Conservation (phyloP, 805 yeast species). For the Schwanniomyces polymorphus region DNA sequence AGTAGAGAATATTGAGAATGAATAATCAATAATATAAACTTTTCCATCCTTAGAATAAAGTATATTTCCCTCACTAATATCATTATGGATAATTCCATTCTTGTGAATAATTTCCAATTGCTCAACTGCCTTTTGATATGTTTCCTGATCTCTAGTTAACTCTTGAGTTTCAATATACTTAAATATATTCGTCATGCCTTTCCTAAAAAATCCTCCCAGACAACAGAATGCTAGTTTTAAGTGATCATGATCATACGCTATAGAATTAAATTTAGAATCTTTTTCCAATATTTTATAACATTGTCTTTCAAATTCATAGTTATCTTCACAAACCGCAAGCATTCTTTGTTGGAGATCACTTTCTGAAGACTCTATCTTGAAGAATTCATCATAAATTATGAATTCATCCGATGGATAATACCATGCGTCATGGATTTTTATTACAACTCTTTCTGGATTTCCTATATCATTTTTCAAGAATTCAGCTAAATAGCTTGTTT, state of each 20-base stretch:
- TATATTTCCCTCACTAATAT: no score
- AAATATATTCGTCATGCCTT: neutral
- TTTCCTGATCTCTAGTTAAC: neutral
- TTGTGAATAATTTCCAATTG: constrained; percentile 6
- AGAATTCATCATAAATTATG: neutral
- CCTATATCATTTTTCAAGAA: no score
- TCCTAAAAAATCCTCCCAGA: neutral
- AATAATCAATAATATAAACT: no score
- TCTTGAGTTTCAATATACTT: neutral
- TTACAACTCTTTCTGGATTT: neutral
- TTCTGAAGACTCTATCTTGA: no score
- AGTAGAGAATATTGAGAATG: no score
- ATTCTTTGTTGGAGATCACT: no score
- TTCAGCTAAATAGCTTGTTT: no score
- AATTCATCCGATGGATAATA: neutral
- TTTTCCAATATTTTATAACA: neutral
- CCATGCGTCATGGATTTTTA: neutral
- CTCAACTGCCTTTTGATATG: neutral
- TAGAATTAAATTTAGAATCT: neutral
- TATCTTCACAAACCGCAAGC: neutral
- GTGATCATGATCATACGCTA: neutral
- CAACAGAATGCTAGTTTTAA: neutral
- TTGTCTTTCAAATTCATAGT: neutral
- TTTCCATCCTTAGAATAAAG: neutral
- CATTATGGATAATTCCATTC: constrained; percentile 6